A percentile compares a stretch with the other conserved stretches of the same genome.
Evolutionary conservation across 208 protist species (phyloP).

Genomic region (Acanthamoeba healyi): DNA sequence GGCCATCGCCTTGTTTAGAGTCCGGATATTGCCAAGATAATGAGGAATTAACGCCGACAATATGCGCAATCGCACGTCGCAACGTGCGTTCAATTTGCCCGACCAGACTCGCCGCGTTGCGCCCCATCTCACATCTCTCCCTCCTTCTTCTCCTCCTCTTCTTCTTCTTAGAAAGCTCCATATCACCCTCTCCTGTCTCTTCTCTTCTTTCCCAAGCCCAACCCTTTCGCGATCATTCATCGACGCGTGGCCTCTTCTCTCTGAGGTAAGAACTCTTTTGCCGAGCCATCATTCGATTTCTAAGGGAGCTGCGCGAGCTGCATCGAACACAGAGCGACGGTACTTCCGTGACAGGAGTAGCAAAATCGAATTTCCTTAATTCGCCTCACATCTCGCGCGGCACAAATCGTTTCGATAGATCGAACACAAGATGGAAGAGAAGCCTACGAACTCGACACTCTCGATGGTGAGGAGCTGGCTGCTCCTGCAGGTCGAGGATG

Average conservation of each 20-base stretch:
- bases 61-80: not conserved
- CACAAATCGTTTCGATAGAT: not conserved
- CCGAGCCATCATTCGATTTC: conserved; percentile 1
- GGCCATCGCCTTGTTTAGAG: not conserved
- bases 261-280: no score
- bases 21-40: not conserved
- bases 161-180: no score
- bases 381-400: not conserved
- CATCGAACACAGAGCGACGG: not conserved
- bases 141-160: not conserved
- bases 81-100: not conserved
- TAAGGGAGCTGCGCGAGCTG: not conserved
- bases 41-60: not conserved
- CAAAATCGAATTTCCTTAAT: conserved; percentile 5
- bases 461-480: conserved; percentile 17
- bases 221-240: no score
- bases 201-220: not conserved
- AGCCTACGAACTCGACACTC: not conserved
- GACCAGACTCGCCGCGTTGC: not conserved
- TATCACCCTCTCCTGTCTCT: not conserved
- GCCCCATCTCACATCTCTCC: not conserved
- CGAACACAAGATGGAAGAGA: not conserved
- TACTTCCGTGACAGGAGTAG: not conserved
- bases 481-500: not conserved
- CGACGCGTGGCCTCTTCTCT: no score